Evolutionary conservation across 1,284 basidiomycete genomes (phyloP).

Genomic region (Ustilago loliicola): DNA sequence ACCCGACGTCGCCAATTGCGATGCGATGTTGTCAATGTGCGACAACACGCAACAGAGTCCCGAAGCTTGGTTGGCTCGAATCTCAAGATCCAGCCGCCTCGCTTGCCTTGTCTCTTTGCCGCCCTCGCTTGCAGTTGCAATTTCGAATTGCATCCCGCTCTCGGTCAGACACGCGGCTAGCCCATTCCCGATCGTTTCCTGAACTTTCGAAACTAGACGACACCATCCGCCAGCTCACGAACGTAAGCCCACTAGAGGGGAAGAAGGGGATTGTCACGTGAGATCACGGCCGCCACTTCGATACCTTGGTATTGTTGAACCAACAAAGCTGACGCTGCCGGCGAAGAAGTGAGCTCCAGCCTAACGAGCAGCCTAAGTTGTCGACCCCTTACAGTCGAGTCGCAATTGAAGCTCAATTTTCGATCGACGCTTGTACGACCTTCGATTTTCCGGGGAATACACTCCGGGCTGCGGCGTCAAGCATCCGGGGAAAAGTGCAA

Average conservation of each 20-base stretch:
- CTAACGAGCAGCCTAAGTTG: neutral
- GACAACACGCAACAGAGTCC: neutral
- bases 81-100: conserved; percentile 13
- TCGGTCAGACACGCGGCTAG: conserved; percentile 1
- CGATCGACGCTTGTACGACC: neutral
- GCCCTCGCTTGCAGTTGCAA: conserved; percentile 1
- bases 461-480: neutral
- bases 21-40: neutral
- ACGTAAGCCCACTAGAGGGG: neutral
- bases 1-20: conserved; percentile 1
- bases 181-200: neutral
- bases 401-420: neutral
- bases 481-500: conserved; percentile 1
- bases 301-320: too few relatives aligned
- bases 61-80: neutral
- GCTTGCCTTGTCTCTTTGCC: conserved; percentile 2
- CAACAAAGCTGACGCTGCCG: neutral
- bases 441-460: conserved; percentile 8
- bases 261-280: too few relatives aligned
- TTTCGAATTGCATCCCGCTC: conserved; percentile 10
- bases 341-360: neutral
- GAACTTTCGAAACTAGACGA: neutral
- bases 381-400: conserved; percentile 2
- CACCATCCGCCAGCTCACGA: neutral
- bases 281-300: too few relatives aligned